phyloP scores from a whole-genome alignment of 108 stramenopile genomes.

The Nitzschia sp. region DNA sequence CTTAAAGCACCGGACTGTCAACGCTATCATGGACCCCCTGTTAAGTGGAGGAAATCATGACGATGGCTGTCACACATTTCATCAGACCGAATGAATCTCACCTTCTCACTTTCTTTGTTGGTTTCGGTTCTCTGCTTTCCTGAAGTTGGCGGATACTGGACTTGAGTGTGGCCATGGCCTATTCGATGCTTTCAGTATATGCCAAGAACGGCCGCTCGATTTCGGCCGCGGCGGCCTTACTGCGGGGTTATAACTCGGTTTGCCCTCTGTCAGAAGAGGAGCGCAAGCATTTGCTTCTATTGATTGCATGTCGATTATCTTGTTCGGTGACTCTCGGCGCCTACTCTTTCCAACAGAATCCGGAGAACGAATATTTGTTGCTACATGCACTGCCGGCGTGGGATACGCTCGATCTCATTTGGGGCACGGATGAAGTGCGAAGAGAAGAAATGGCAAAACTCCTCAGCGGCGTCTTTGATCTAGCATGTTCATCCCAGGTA shows the following conservation, averaged over 20 bases:
- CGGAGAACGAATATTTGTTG: conserved; percentile 81
- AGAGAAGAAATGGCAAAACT: conserved; percentile 28
- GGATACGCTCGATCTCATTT: conserved; percentile 76
- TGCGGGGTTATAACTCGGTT: conserved; percentile 70
- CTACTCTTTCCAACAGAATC: conserved; percentile 78
- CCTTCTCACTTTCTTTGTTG: conserved; percentile 11
- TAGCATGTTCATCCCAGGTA: conserved; percentile 51
- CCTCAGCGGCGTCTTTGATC: conserved; percentile 54
- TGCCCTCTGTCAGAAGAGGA: conserved; percentile 70
- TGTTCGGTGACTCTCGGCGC: conserved; percentile 82
- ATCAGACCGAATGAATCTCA: neutral
- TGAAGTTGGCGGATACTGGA: conserved; percentile 86
- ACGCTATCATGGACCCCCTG: conserved; percentile 85
- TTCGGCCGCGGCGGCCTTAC: conserved; percentile 76
- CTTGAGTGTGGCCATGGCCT: conserved; percentile 82
- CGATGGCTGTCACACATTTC: conserved; percentile 81
- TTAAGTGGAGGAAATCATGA: conserved; percentile 62
- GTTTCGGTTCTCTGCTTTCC: too few species aligned
- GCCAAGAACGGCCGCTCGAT: conserved; percentile 64
- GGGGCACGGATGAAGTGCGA: conserved; percentile 57
- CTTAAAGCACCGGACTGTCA: conserved; percentile 91
- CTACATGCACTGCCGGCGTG: conserved; percentile 86
- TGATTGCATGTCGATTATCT: conserved; percentile 75
- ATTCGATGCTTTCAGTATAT: conserved; percentile 76
- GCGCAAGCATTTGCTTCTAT: conserved; percentile 63